Base-by-base conservation (phyloP, 2,329 filamentous ascomycete genomes). In the Stachybotrys echinatus region DNA sequence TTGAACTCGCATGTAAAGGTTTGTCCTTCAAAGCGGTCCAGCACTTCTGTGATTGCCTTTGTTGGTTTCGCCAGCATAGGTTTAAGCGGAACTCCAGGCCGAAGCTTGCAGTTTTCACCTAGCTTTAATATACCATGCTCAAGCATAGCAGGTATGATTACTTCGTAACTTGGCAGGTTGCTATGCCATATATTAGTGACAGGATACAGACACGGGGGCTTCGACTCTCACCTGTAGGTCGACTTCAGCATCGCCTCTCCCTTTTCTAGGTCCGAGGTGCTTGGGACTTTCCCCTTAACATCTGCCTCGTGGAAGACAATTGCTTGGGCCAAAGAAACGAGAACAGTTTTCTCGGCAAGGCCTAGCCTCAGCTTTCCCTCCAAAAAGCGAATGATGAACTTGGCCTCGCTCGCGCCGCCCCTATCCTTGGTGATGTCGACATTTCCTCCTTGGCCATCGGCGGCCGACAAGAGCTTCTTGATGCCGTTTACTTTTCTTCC, bases 1-100 rank as follows among this genome's bases (percentile, higher is more conserved):
- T 99, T 99, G 77, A 95, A 99, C 67, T 99, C 94, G 71, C 94
- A 99, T 1, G 94, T 97, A 62, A 99, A 99, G 22, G 87, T 88
- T 64, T 96, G 94, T 55, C 88, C 85, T 65, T 97, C 94, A 57
- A 99, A 99, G 5, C 94, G 88, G 68, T 99, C 92, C 12, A 99
- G 79, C 0, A 99, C 94, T 70, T 99, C 94, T 1, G 92, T 96
- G 60, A 99, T 96, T 5, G 94, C 92, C 68, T 99, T 99, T 10
- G 94, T 99, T 3, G 94, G 94, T 62, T 97, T 97, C 19, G 94
- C 94, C 73, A 99, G 79, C 94, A 99, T 99, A 60, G 94, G 94
- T 69, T 99, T 99, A 51, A 99, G 76, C 1, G 94, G 94, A 17
- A 99, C 88, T 55, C 94, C 94, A 0, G 94, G 92, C 57, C 90